Evolutionary conservation across 202 grass and related monocot species (phyloP).

Genomic region (Bolboschoenoplectus hybrid): DNA sequence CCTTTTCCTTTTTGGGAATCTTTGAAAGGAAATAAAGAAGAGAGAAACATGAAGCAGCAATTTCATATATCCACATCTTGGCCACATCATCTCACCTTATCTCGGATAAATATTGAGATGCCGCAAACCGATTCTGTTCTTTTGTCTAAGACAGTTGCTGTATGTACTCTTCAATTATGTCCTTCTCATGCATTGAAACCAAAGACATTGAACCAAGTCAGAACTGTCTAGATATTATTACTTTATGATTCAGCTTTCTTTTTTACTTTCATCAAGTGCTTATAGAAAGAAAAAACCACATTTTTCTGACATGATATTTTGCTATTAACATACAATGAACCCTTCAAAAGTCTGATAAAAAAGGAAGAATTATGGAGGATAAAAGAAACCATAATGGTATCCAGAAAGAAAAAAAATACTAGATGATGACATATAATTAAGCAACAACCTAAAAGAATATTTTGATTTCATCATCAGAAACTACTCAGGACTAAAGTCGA

Average conservation of each 20-base stretch:
- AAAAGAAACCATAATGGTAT: neutral
- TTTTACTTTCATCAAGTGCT: neutral
- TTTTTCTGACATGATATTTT: neutral
- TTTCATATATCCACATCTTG: conserved; percentile 28
- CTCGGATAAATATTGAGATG: conserved; percentile 26
- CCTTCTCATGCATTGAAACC: neutral
- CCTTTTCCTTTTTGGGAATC: conserved; percentile 19
- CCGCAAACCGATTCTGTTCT: conserved; percentile 33
- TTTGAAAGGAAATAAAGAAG: conserved; percentile 25
- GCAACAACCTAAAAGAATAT: neutral
- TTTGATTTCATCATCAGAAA: neutral
- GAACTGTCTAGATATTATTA: neutral
- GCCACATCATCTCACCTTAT: conserved; percentile 2
- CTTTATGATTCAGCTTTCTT: neutral
- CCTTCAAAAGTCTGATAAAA: neutral
- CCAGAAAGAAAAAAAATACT: neutral
- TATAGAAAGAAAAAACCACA: neutral
- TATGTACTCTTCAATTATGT: neutral
- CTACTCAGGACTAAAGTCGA: neutral
- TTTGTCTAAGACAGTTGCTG: neutral
- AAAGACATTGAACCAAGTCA: neutral
- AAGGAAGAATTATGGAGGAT: too few species aligned
- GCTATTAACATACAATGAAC: neutral
- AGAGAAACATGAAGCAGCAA: conserved; percentile 30
- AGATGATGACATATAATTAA: neutral